Evolutionary conservation across 495 filamentous ascomycete genomes (phyloP).

Genomic region (Haplographium delicatum): DNA sequence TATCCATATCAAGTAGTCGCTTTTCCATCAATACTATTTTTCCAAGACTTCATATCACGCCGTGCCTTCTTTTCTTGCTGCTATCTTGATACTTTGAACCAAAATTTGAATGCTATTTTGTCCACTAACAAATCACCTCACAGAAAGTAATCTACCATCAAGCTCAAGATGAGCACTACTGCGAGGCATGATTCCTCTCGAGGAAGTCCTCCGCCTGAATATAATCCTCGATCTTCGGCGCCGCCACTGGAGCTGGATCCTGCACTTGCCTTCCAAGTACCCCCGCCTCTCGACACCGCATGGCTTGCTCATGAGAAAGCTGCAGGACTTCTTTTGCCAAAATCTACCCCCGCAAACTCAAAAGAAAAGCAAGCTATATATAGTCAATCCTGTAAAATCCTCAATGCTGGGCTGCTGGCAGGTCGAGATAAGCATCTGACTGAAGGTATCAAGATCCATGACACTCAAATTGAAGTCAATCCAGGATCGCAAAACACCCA

Average conservation of each 20-base stretch:
- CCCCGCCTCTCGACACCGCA: conserved; percentile 12
- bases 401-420: conserved; percentile 13
- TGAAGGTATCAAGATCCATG: conserved; percentile 1
- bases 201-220: too few species aligned
- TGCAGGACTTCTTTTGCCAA: conserved; percentile 4
- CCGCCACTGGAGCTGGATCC: conserved; percentile 2
- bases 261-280: conserved; percentile 4
- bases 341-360: conserved; percentile 1
- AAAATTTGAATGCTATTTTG: too few species aligned
- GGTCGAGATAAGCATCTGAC: conserved; percentile 10
- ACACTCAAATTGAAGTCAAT: conserved; percentile 1
- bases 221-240: neutral
- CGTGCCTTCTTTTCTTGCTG: too few species aligned
- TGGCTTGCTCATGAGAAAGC: conserved; percentile 20
- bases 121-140: too few species aligned
- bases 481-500: neutral
- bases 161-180: too few species aligned
- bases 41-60: too few species aligned
- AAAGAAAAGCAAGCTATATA: conserved; percentile 7
- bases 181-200: too few species aligned
- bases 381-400: conserved; percentile 13
- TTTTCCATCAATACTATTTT: too few species aligned
- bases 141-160: too few species aligned
- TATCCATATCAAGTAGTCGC: too few species aligned
- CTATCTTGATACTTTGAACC: too few species aligned